These are phyloP conservation scores for Microsporum ferrugineum DNA, from an alignment of 2,329 filamentous ascomycete genomes.

Conservation along the genomic window DNA sequence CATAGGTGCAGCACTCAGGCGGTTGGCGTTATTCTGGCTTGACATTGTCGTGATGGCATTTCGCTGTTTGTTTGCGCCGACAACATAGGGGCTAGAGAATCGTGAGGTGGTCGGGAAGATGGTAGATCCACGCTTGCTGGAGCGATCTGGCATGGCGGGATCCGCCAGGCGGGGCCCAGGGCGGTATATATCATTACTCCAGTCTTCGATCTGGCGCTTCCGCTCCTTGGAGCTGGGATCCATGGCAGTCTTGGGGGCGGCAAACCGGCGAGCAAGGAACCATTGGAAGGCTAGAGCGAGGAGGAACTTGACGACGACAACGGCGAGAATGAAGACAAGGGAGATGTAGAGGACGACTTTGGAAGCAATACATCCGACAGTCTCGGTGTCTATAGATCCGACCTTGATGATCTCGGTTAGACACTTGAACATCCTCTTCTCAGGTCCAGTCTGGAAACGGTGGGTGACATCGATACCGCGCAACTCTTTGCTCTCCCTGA, in stretches of 20 bases:
- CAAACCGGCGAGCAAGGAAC: constrained; percentile 83
- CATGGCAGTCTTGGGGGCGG: constrained; percentile 73
- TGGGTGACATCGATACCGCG: constrained; percentile 82
- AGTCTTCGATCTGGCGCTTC: constrained; percentile 90
- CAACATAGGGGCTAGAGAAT: constrained; percentile 81
- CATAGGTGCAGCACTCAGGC: constrained; percentile 51
- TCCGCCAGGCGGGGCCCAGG: constrained; percentile 75
- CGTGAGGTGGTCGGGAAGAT: constrained; percentile 90
- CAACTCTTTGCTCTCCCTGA: constrained; percentile 59
- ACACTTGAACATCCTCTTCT: constrained; percentile 76
- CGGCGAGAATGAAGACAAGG: constrained; percentile 77
- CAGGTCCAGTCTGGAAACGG: constrained; percentile 63
- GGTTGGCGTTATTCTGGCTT: constrained; percentile 66
- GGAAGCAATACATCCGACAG: constrained; percentile 92
- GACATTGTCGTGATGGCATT: constrained; percentile 83
- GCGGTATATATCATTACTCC: constrained; percentile 94
- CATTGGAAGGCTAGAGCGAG: constrained; percentile 88
- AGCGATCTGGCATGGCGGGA: constrained; percentile 57
- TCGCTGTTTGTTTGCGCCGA: constrained; percentile 42
- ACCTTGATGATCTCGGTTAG: constrained; percentile 92
- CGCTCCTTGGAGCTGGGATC: constrained; percentile 70
- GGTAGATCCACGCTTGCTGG: constrained; percentile 66
- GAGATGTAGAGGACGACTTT: constrained; percentile 94
- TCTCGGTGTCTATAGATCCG: constrained; percentile 88
- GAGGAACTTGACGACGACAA: constrained; percentile 77